phyloP scores from a whole-genome alignment of 2,329 filamentous ascomycete species.

The Hymenoscyphus linearis region DNA sequence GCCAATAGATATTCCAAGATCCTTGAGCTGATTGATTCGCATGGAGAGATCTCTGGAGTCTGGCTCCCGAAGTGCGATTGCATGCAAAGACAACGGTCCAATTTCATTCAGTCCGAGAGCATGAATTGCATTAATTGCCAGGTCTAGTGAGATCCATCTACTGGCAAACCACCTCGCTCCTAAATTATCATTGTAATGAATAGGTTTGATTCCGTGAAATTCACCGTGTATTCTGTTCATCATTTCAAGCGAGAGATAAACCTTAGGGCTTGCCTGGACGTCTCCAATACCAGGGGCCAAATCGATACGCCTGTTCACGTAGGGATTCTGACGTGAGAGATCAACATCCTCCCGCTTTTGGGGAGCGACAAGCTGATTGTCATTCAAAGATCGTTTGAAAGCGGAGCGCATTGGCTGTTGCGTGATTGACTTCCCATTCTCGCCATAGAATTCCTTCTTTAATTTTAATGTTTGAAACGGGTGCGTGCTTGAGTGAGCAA shows the following conservation, averaged over 20 bases:
- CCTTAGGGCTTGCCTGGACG: not conserved
- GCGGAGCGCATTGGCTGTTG: no score
- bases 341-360: not conserved
- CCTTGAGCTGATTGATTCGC: slow-evolving; percentile 56
- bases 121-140: slow-evolving; percentile 63
- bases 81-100: slow-evolving; percentile 70
- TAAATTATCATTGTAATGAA: slow-evolving; percentile 59
- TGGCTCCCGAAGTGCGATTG: slow-evolving; percentile 64
- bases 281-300: not conserved
- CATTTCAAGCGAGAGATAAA: slow-evolving; percentile 28
- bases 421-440: no score
- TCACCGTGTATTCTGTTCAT: slow-evolving; percentile 31
- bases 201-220: slow-evolving; percentile 32
- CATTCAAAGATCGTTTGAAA: no score
- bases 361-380: no score
- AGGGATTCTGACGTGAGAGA: not conserved
- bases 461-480: no score
- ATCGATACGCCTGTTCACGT: not conserved
- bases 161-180: slow-evolving; percentile 80
- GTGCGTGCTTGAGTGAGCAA: no score
- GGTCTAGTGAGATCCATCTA: slow-evolving; percentile 65
- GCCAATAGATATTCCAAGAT: slow-evolving; percentile 57
- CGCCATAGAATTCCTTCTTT: no score
- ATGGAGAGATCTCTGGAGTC: slow-evolving; percentile 49
- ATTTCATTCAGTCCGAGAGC: slow-evolving; percentile 68